Base-by-base conservation (phyloP, 306 rosid species). In the Macrotyloma uniflorum region DNA sequence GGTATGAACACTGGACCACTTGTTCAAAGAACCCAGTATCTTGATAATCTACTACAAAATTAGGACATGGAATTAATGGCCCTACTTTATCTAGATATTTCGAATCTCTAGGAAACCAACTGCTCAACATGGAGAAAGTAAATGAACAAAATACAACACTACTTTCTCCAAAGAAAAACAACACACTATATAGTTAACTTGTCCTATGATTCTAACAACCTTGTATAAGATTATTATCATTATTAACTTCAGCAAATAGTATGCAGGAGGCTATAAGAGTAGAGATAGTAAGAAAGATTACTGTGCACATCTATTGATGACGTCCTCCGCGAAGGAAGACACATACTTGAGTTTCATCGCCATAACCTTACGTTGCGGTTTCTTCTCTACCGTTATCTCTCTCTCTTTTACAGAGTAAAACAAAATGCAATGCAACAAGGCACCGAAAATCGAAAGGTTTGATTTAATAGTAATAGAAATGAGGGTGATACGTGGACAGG, bases 271-370 rank as follows among this genome's bases (percentile, higher is more conserved):
- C 1, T 62, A 8, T 42, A 26, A 4, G 28, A 49, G 33, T 55
- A 16, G 50, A 59, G 47, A 42, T 3, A 32, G 36, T 47, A 15
- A 2, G 23, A 57, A 36, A 51, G 15, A 64, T 40, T 86, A 86
- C 89, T 19, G 72, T 43, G 89, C 62, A 70, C 89, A 86, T 86
- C 80, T 83, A 3, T 35, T 64, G 40, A 83, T 70, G 8, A 83
- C 72, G 11, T 83, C 87, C 57, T 86, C 78, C 6, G 83, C 85
- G 67, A 67, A 72, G 72, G 89, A 86, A 50, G 89, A 86, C 5
- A 86, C 85, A 54, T 86, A 83, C 76, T 83, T 86, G 64, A 83
- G 85, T 77, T 86, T 86, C 71, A 65, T 76, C 65, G 79, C 84
- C 84, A 83, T 86, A 75, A 72, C 75, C 72, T 59, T 22, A 16